Percentiles rank a stretch among this genome's conserved stretches.
Evolutionary conservation across 2,329 filamentous ascomycete genomes (phyloP).

Genomic region (Bimuria novae-zelandiae): DNA sequence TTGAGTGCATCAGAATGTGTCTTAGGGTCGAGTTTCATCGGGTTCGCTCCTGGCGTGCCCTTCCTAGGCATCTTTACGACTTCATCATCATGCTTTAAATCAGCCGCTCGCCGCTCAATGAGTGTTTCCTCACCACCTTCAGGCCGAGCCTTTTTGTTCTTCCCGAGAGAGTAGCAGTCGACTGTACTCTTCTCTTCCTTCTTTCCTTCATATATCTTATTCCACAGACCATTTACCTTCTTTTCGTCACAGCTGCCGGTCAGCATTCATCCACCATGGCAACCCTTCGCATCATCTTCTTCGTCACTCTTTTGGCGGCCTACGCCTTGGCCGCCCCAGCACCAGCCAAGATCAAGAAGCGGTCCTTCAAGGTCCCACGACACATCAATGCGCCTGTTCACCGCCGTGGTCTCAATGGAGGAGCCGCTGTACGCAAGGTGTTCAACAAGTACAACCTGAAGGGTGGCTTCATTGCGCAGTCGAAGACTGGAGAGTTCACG

Average conservation of each 20-base stretch:
- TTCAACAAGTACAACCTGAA: slow-evolving; percentile 67
- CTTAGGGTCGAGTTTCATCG: slow-evolving; percentile 26
- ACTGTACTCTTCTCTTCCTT: slow-evolving; percentile 20
- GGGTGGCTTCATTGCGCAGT: slow-evolving; percentile 47
- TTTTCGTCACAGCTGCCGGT: slow-evolving; percentile 43
- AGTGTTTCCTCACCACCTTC: slow-evolving; percentile 29
- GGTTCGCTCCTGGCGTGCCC: slow-evolving; percentile 15
- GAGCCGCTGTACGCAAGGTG: slow-evolving; percentile 65
- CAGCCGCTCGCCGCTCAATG: slow-evolving; percentile 28
- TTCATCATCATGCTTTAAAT: slow-evolving; percentile 34
- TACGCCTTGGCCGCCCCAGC: slow-evolving; percentile 54
- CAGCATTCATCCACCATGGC: slow-evolving; percentile 46
- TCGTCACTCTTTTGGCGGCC: slow-evolving; percentile 56
- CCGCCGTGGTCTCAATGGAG: slow-evolving; percentile 58
- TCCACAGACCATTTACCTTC: slow-evolving; percentile 27
- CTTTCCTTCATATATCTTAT: slow-evolving; percentile 19
- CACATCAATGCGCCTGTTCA: slow-evolving; percentile 59
- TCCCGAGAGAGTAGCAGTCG: slow-evolving; percentile 24
- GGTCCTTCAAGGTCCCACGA: slow-evolving; percentile 66
- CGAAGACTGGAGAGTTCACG: slow-evolving; percentile 19
- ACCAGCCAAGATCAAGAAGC: slow-evolving; percentile 51
- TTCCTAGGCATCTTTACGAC: slow-evolving; percentile 13
- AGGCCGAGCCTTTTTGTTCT: slow-evolving; percentile 35
- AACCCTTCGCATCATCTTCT: slow-evolving; percentile 43
- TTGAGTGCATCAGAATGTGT: slow-evolving; percentile 29